These are phyloP conservation scores for Populus hybrid DNA, from an alignment of 441 rosid species.

Conservation along the genomic window DNA sequence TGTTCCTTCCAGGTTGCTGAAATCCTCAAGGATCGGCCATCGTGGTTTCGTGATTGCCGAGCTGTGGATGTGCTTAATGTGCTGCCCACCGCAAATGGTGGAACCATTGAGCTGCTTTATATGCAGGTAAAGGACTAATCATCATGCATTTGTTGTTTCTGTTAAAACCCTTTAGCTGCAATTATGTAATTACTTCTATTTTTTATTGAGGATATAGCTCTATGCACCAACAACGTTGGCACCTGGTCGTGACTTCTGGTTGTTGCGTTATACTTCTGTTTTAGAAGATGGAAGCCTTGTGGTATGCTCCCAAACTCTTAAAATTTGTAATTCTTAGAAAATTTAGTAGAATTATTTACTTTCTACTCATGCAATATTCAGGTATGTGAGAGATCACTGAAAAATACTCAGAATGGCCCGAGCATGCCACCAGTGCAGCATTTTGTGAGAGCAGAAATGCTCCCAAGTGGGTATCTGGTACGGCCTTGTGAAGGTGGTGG, in stretches of 20 bases:
- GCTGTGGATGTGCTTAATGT: slow-evolving; percentile 91
- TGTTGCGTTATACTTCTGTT: slow-evolving; percentile 87
- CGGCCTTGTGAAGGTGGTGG: slow-evolving; percentile 43
- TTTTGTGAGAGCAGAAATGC: slow-evolving; percentile 98
- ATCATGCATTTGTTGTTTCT: not conserved
- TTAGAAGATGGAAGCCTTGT: slow-evolving; percentile 99
- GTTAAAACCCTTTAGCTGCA: not conserved
- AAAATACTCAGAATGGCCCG: slow-evolving; percentile 92
- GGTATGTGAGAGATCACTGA: slow-evolving; percentile 94
- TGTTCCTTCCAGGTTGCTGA: slow-evolving; percentile 70
- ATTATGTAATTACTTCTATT: not conserved
- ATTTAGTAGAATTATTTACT: not conserved
- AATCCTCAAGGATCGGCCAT: slow-evolving; percentile 96
- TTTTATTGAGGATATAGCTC: slow-evolving; percentile 46
- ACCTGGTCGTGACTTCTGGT: slow-evolving; percentile 98
- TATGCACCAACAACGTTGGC: slow-evolving; percentile 98
- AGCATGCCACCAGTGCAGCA: slow-evolving; percentile 93
- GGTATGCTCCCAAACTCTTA: slow-evolving; percentile 40
- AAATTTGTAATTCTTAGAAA: not conserved
- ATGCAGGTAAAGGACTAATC: slow-evolving; percentile 60
- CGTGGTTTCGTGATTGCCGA: slow-evolving; percentile 99
- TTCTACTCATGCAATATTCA: slow-evolving; percentile 17
- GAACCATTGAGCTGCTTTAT: slow-evolving; percentile 97
- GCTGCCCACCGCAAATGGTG: slow-evolving; percentile 98
- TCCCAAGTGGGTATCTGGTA: slow-evolving; percentile 90